Evolutionary conservation across 2,329 filamentous ascomycete species (phyloP).

Genomic region (Cladosporium sp.): DNA sequence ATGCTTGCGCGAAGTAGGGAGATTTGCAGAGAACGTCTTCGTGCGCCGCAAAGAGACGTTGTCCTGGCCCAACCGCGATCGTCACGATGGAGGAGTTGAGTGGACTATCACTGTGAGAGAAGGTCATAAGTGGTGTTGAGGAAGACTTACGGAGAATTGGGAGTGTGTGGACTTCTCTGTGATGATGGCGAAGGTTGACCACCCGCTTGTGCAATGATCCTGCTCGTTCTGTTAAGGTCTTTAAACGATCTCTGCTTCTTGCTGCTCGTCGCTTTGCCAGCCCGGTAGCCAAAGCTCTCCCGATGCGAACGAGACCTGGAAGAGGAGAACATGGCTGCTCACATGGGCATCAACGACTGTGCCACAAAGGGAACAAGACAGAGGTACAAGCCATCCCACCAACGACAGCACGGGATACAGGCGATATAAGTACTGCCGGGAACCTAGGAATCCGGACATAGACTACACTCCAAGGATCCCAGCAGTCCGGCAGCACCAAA

Average conservation of each 20-base stretch:
- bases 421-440: slow-evolving; percentile 10
- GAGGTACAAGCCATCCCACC: slow-evolving; percentile 10
- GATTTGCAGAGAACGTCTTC: slow-evolving; percentile 77
- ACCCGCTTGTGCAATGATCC: slow-evolving; percentile 22
- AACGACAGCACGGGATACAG: slow-evolving; percentile 13
- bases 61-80: slow-evolving; percentile 63
- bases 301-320: slow-evolving; percentile 29
- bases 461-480: neutral
- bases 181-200: slow-evolving; percentile 22
- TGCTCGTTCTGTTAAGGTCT: slow-evolving; percentile 25
- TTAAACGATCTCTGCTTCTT: slow-evolving; percentile 34
- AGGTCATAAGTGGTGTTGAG: neutral
- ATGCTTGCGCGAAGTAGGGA: slow-evolving; percentile 69
- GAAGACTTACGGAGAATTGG: slow-evolving; percentile 29
- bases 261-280: slow-evolving; percentile 29
- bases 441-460: neutral
- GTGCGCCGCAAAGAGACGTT: slow-evolving; percentile 86
- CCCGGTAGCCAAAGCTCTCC: slow-evolving; percentile 31
- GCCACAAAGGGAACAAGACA: neutral
- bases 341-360: neutral
- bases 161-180: slow-evolving; percentile 24
- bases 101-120: neutral
- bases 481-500: neutral
- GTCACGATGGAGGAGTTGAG: slow-evolving; percentile 75
- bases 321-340: slow-evolving; percentile 25